A percentile compares a stretch with the other conserved stretches of the same genome.
Evolutionary conservation across 2,329 filamentous ascomycete species (phyloP).

Genomic region (Arthrobotrys sinensis): DNA sequence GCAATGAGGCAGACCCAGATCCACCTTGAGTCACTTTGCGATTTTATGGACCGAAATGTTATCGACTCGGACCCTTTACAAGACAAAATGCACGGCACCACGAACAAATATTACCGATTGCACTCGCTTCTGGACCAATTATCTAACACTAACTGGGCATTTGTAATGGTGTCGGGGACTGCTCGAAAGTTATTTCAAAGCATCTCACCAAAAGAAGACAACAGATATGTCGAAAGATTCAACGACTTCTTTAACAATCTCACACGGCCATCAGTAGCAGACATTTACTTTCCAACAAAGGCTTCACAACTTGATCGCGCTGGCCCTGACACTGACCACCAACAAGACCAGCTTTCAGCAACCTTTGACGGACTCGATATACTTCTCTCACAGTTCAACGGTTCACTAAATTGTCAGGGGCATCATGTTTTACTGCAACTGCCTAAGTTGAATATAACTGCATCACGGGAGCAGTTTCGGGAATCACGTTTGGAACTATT

Average conservation of each 20-base stretch:
- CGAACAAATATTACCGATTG: conserved; percentile 7
- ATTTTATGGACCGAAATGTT: conserved; percentile 9
- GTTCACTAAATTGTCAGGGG: not conserved
- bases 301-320: not conserved
- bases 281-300: conserved; percentile 14
- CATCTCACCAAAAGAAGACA: conserved; percentile 3
- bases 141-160: conserved; percentile 16
- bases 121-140: conserved; percentile 7
- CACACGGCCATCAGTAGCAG: conserved; percentile 15
- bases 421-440: conserved; percentile 3
- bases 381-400: conserved; percentile 26
- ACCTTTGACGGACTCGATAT: conserved; percentile 11
- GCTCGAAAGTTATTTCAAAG: conserved; percentile 7
- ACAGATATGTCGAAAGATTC: conserved; percentile 13
- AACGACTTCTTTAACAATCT: conserved; percentile 28
- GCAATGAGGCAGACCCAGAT: conserved; percentile 5
- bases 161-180: conserved; percentile 17
- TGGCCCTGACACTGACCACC: not conserved
- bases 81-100: not conserved
- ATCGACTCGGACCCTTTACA: not conserved
- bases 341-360: conserved; percentile 8
- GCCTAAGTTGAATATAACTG: not conserved
- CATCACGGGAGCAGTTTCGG: not conserved
- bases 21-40: conserved; percentile 18
- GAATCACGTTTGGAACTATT: conserved; percentile 29